phyloP scores from a whole-genome alignment of 2,329 filamentous ascomycete genomes.

The Cylindrodendrum hubeiense region DNA sequence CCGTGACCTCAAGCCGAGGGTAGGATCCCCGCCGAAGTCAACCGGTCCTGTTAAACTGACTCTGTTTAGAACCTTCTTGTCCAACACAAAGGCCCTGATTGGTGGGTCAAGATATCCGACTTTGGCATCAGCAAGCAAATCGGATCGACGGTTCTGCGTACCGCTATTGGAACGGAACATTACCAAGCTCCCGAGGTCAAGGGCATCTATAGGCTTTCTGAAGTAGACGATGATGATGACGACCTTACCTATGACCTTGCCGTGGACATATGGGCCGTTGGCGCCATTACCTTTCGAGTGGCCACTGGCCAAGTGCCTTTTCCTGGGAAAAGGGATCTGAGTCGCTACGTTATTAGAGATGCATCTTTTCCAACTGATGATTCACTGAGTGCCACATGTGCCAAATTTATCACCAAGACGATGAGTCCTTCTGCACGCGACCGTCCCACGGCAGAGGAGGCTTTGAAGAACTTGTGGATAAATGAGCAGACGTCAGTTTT shows the following conservation, averaged over 20 bases:
- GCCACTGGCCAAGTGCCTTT: neutral
- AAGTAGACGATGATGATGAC: neutral
- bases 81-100: neutral
- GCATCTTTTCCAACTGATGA: neutral
- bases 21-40: neutral
- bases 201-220: neutral
- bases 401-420: neutral
- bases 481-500: neutral
- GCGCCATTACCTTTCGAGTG: neutral
- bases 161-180: neutral
- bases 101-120: neutral
- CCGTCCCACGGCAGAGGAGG: neutral
- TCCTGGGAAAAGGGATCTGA: neutral
- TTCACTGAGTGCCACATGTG: neutral
- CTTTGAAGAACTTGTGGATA: neutral
- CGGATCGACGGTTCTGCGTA: neutral
- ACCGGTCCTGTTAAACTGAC: neutral
- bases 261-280: neutral
- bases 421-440: neutral
- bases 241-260: neutral
- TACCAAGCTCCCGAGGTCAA: neutral
- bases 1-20: neutral
- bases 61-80: neutral
- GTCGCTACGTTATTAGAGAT: neutral
- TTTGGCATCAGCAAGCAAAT: neutral